Evolutionary conservation across 352 stramenopile genomes (phyloP).

Genomic region (Globisporangium perplexum): DNA sequence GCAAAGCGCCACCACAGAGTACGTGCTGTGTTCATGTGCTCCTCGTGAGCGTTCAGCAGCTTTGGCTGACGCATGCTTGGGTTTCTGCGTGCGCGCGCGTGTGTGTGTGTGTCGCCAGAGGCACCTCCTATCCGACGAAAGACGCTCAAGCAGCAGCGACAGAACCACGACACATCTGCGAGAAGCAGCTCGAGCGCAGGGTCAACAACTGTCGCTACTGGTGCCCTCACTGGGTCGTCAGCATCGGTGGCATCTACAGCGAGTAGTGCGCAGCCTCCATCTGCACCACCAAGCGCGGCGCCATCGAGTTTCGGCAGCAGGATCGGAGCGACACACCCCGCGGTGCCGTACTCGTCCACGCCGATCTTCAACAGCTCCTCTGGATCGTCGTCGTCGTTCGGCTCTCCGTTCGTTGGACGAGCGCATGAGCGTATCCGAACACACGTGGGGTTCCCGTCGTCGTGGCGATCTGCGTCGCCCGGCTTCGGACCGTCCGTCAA

Average conservation of each 20-base stretch:
- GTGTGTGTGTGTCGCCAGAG: background rate
- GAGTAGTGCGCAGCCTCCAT: background rate
- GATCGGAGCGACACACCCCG: conserved; percentile 1
- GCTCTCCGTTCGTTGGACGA: background rate
- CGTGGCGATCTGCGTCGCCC: conserved; percentile 8
- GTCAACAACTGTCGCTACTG: background rate
- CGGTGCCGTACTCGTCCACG: conserved; percentile 6
- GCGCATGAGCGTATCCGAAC: conserved; percentile 9
- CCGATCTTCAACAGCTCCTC: conserved; percentile 7
- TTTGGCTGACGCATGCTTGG: background rate
- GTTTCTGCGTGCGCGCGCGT: no score
- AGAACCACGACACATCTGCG: background rate
- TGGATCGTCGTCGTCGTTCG: conserved; percentile 4
- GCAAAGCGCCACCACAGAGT: conserved; percentile 8
- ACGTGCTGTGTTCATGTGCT: background rate
- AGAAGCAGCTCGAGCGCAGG: background rate
- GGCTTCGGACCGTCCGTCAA: background rate
- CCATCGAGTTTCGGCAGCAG: background rate
- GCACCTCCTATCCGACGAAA: conserved; percentile 6
- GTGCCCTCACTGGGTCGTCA: background rate
- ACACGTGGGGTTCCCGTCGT: conserved; percentile 8
- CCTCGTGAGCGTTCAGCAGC: no score
- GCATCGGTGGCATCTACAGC: background rate
- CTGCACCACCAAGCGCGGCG: background rate
- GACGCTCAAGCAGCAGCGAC: conserved; percentile 1